Conservation (phyloP, 140 eudicot genomes). For the Senecio squalidus region DNA sequence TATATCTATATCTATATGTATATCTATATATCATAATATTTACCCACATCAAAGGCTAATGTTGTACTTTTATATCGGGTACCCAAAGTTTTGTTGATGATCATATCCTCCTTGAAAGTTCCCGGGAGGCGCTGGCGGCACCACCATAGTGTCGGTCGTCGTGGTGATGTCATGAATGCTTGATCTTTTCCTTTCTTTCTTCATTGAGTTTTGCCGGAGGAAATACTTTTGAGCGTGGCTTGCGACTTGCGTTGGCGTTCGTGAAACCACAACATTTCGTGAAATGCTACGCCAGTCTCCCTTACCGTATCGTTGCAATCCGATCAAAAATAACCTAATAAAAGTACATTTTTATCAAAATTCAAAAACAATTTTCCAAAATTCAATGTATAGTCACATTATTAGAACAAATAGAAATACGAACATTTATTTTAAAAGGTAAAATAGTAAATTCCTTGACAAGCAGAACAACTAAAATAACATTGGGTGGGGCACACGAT, state of each 20-base stretch:
- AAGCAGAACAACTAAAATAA: too few relatives aligned
- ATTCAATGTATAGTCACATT: not conserved
- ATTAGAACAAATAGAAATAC: too few relatives aligned
- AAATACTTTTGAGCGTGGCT: constrained; percentile 84
- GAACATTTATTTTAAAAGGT: too few relatives aligned
- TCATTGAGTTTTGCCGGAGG: constrained; percentile 66
- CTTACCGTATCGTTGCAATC: constrained; percentile 60
- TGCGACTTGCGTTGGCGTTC: constrained; percentile 87
- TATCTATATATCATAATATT: not conserved
- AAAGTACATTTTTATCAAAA: too few relatives aligned
- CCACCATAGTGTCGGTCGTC: constrained; percentile 35
- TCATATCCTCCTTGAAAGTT: constrained; percentile 22
- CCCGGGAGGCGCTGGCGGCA: constrained; percentile 40
- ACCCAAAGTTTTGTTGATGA: constrained; percentile 30
- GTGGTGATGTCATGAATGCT: constrained; percentile 91
- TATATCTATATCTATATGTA: not conserved
- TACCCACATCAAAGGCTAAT: not conserved
- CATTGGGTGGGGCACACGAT: too few relatives aligned
- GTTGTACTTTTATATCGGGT: constrained; percentile 29
- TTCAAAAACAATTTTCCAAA: not conserved
- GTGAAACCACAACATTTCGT: constrained; percentile 68
- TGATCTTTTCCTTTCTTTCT: constrained; percentile 75
- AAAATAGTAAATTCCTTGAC: too few relatives aligned
- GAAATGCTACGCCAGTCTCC: constrained; percentile 96
- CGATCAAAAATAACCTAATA: constrained; percentile 43